Evolutionary conservation across 2,329 filamentous ascomycete species (phyloP), one percentile per base, ranked within the genome.

Genomic region (Pseudocercospora pini-densiflorae): DNA sequence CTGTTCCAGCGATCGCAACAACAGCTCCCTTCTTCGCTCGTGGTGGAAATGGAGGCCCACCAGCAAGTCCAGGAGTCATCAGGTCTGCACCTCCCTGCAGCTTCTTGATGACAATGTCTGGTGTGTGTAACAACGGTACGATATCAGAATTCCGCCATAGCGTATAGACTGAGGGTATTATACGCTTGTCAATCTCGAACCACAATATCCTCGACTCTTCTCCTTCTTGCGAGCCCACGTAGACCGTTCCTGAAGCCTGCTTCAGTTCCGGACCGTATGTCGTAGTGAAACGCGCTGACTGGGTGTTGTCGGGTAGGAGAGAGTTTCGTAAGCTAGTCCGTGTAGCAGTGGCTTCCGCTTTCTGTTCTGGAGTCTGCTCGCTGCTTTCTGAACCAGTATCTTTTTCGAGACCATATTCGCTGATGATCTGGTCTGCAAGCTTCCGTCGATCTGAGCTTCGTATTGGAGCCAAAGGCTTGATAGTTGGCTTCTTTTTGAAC

Each of bases 401-500:
- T 23, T 51, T 63, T 31, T 71, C 59, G 66, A 89, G 82, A 40
- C 81, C 78, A 73, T 88, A 89, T 71, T 89, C 86, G 68, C 83
- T 77, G 73, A 91, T 90, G 72, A 91, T 89, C 70, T 88, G 84
- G 73, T 90, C 88, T 59, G 89, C 89, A 40, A 89, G 86, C 72
- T 87, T 89, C 65, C 89, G 84, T 66, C 89, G 85, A 73, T 91
- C 89, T 1, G 88, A 90, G 5, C 88, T 90, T 62, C 89, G 86
- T 61, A 91, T 79, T 47, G 89, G 88, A 3, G 88, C 84, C 12
- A 89, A 81, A 19, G 89, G 87, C 80, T 91, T 91, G 81, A 91
- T 86, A 83, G 68, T 72, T 2, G 77, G 77, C 67, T 78, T 79
- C 72, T 79, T 79, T 66, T 78, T 79, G 73, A 79, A 79, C 77